Percentiles rank a stretch among this genome's conserved stretches.
Conservation (phyloP, 805 yeast species). For the Candida maesae region DNA sequence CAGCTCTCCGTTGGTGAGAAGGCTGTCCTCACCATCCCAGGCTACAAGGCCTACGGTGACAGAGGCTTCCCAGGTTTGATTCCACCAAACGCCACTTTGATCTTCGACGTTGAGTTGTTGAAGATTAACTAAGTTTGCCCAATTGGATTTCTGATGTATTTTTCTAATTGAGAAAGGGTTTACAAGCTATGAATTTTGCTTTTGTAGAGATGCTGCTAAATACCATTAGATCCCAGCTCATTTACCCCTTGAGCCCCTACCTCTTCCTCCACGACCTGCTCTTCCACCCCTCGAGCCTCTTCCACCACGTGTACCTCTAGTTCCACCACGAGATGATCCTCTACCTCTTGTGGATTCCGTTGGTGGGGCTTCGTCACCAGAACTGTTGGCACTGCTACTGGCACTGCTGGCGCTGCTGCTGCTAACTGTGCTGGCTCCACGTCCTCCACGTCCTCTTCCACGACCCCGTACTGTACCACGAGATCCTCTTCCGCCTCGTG, state of each 20-base stretch:
- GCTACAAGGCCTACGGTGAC: conserved; percentile 87
- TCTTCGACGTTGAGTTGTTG: conserved; percentile 76
- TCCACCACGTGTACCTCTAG: not conserved
- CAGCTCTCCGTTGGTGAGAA: conserved; percentile 89
- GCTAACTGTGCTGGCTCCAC: too few relatives aligned
- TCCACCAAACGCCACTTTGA: conserved; percentile 93
- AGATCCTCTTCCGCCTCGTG: not conserved
- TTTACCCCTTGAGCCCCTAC: not conserved
- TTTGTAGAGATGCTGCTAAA: too few relatives aligned
- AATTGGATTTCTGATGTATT: too few relatives aligned
- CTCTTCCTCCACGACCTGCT: not conserved
- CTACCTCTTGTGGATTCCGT: too few relatives aligned
- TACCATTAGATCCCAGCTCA: too few relatives aligned
- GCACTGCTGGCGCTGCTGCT: too few relatives aligned
- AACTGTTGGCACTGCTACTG: too few relatives aligned
- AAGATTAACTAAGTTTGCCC: conserved; percentile 41
- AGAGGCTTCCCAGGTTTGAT: conserved; percentile 96
- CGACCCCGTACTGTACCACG: not conserved
- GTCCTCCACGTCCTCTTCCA: not conserved
- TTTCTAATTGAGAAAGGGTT: too few relatives aligned
- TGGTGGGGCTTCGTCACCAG: too few relatives aligned
- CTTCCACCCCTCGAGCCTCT: not conserved
- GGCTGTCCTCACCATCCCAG: conserved; percentile 90
- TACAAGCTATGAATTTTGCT: not conserved
- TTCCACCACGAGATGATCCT: not conserved